These are phyloP conservation scores for Xylaria sp. DNA, from an alignment of 2,329 filamentous ascomycete genomes.

Conservation along the genomic window DNA sequence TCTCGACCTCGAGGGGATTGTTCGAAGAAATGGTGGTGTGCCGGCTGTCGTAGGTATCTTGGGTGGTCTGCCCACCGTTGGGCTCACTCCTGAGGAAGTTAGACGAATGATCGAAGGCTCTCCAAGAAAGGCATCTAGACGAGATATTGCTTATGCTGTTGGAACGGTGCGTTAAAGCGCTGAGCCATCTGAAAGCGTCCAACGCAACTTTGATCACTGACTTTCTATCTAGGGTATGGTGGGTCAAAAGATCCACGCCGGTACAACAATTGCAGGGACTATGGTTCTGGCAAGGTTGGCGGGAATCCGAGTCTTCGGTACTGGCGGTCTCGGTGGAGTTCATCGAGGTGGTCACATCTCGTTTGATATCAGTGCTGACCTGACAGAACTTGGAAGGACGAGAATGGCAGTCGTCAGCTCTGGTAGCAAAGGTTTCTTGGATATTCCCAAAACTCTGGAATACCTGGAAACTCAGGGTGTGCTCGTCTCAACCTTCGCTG, in stretches of 20 bases:
- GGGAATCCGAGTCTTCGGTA: constrained; percentile 92
- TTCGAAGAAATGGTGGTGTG: constrained; percentile 82
- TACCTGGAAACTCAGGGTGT: constrained; percentile 77
- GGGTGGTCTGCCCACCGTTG: constrained; percentile 83
- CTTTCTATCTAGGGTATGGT: constrained; percentile 62
- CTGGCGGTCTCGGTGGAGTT: constrained; percentile 92
- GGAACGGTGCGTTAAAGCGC: constrained; percentile 70
- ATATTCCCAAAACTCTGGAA: constrained; percentile 90
- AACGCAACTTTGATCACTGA: constrained; percentile 25
- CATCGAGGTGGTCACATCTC: constrained; percentile 87
- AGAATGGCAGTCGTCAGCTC: constrained; percentile 88
- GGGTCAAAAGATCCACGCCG: constrained; percentile 79
- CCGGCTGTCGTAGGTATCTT: constrained; percentile 93
- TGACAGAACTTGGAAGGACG: constrained; percentile 92
- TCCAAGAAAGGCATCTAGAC: constrained; percentile 84
- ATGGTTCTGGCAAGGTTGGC: constrained; percentile 89
- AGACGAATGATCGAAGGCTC: constrained; percentile 74
- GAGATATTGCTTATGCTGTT: constrained; percentile 84
- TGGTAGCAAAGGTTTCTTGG: constrained; percentile 95
- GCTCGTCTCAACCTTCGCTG: constrained; percentile 87
- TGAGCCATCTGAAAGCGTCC: background rate
- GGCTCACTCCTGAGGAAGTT: constrained; percentile 77
- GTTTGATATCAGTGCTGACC: constrained; percentile 94
- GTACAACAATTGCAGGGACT: constrained; percentile 92
- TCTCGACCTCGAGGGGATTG: constrained; percentile 78